phyloP scores from a whole-genome alignment of 2,329 filamentous ascomycete genomes.

The Alternaria triticina region DNA sequence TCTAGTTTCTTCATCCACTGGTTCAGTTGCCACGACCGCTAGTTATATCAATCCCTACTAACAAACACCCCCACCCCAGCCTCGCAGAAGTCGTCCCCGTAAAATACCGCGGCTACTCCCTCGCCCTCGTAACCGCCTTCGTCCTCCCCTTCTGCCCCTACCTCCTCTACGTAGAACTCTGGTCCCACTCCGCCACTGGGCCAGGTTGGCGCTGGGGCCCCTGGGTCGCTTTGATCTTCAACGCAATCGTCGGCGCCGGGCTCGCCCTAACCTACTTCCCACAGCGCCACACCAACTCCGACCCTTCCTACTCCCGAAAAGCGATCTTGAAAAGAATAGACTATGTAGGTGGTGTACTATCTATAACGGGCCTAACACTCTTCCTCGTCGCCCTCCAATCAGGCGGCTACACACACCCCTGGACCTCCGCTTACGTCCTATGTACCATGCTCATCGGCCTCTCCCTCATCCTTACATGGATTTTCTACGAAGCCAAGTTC shows the following conservation, averaged over 20 bases:
- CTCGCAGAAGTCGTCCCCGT: conserved; percentile 44
- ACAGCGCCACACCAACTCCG: conserved; percentile 33
- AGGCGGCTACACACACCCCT: conserved; percentile 50
- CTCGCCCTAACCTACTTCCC: conserved; percentile 43
- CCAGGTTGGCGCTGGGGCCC: conserved; percentile 45
- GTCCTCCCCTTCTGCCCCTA: conserved; percentile 46
- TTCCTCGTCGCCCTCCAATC: conserved; percentile 51
- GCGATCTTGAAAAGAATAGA: not conserved
- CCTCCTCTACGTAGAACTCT: conserved; percentile 39
- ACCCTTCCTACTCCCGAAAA: not conserved
- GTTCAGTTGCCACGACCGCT: not conserved
- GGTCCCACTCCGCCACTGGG: conserved; percentile 30
- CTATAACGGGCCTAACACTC: conserved; percentile 40
- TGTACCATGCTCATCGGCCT: conserved; percentile 47
- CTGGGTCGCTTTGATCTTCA: conserved; percentile 44
- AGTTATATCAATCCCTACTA: not conserved
- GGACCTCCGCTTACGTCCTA: conserved; percentile 48
- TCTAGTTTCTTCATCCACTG: not conserved
- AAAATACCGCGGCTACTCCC: conserved; percentile 42
- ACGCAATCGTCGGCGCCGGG: conserved; percentile 38
- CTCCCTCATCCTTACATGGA: conserved; percentile 37
- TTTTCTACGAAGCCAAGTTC: not conserved
- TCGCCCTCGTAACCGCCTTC: conserved; percentile 43
- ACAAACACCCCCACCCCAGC: conserved; percentile 14
- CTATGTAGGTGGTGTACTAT: conserved; percentile 26